Evolutionary conservation across 2,329 filamentous ascomycete genomes (phyloP), one percentile per base, ranked within the genome.

Genomic region (Arthrobotrys musiformis): DNA sequence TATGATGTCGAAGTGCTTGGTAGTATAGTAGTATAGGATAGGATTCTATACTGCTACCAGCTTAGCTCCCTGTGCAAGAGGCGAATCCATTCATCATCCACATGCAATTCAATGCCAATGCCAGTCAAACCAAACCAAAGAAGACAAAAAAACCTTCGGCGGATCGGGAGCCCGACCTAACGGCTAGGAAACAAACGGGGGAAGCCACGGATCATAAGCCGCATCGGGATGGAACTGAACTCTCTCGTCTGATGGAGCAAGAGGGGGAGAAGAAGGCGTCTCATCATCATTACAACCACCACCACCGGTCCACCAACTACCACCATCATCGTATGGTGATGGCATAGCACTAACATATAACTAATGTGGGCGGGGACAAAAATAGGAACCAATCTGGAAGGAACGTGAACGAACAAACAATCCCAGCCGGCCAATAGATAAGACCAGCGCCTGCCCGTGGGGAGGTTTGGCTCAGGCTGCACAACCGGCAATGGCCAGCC

Each of bases 391-490:
- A 67, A 67, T 62, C 50, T 58, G 52, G 48, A 56, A 48, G 54
- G 62, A 63, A 68, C 50, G 62, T 68, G 70, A 63, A 75, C 62
- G 33, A 40, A 74, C 54, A 58, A 40, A 58, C 33, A 37, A 52
- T n/a, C 26, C 37, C 9, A 50, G 46, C 56, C 26, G 33, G 64
- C 72, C 72, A 76, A 76, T 76, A 76, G 72, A 76, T 76, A 76
- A 76, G 72, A 58, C 66, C 56, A 56, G 56, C 64, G 54, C 63
- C 35, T 66, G 72, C 72, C 66, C 72, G 72, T 76, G 72, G 64
- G 64, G 64, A 63, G 58, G 46, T 60, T 58, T 60, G 52, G 58
- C 37, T 61, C 63, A 37, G 42, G 54, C 67, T 61, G 56, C 54
- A 62, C 67, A 70, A 50, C 50, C 63, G 33, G 62, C 30, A 48